phyloP scores from a whole-genome alignment of 2,329 filamentous ascomycete genomes.

The Alternaria alternata region DNA sequence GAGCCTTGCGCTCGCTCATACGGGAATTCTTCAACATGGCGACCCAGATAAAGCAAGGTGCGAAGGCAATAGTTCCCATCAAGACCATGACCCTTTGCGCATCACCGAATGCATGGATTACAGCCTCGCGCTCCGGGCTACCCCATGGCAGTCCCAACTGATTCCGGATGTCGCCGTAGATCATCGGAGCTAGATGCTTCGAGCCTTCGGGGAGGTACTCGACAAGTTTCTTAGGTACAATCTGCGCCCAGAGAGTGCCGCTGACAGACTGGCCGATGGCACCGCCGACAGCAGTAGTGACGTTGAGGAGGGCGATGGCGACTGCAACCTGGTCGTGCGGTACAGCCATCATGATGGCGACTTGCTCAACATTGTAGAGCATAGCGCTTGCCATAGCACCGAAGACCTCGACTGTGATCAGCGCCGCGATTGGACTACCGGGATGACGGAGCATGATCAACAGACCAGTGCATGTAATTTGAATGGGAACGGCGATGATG shows the following conservation, averaged over 20 bases:
- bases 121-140: conserved; percentile 54
- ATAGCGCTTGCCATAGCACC: conserved; percentile 31
- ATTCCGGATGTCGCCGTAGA: conserved; percentile 55
- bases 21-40: conserved; percentile 31
- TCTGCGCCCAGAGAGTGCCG: conserved; percentile 68
- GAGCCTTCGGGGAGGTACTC: conserved; percentile 27
- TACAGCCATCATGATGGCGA: conserved; percentile 32
- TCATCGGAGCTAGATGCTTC: conserved; percentile 8
- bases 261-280: conserved; percentile 59
- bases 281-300: conserved; percentile 63
- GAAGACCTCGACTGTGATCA: conserved; percentile 42
- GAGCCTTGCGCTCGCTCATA: conserved; percentile 19
- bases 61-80: conserved; percentile 37
- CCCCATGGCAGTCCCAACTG: conserved; percentile 64
- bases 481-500: conserved; percentile 31
- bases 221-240: conserved; percentile 53
- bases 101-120: conserved; percentile 42
- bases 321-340: conserved; percentile 29
- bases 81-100: conserved; percentile 44
- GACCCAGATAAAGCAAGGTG: conserved; percentile 32
- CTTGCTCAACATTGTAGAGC: conserved; percentile 28
- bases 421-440: conserved; percentile 28
- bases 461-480: conserved; percentile 35
- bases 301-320: conserved; percentile 57
- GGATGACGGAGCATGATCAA: conserved; percentile 40